Evolutionary conservation across 768 basidiomycete species (phyloP).

Genomic region (Coprinellus micaceus): DNA sequence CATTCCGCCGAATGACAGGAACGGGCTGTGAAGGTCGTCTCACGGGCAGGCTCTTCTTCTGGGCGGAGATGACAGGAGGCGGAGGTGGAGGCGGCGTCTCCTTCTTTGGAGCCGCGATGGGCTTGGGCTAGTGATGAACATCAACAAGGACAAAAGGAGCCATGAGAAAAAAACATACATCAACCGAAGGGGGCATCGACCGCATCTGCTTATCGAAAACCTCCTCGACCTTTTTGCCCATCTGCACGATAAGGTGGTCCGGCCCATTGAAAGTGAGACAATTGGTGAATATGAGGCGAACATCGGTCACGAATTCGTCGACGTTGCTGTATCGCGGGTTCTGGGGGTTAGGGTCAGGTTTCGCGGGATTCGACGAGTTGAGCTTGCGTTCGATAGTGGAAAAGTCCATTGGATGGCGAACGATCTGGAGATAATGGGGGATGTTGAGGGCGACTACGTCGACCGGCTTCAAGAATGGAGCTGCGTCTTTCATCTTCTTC

Average conservation of each 20-base stretch:
- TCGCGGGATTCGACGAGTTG: slow-evolving; percentile 68
- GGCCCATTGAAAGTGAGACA: slow-evolving; percentile 91
- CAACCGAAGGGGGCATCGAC: slow-evolving; percentile 72
- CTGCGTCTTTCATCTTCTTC: slow-evolving; percentile 83
- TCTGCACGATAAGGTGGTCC: slow-evolving; percentile 73
- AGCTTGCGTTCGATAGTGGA: slow-evolving; percentile 90
- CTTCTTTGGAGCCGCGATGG: slow-evolving; percentile 43
- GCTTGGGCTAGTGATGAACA: slow-evolving; percentile 31
- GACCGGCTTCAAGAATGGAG: slow-evolving; percentile 82
- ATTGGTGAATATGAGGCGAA: slow-evolving; percentile 86
- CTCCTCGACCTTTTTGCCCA: slow-evolving; percentile 79
- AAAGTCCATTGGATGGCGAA: slow-evolving; percentile 93
- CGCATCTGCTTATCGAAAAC: slow-evolving; percentile 87
- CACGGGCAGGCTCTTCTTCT: slow-evolving; percentile 44
- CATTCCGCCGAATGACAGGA: slow-evolving; percentile 80
- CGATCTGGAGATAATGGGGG: slow-evolving; percentile 84
- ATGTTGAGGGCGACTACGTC: slow-evolving; percentile 80
- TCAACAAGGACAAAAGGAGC: slow-evolving; percentile 3
- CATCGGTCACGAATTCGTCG: slow-evolving; percentile 81
- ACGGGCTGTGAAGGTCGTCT: slow-evolving; percentile 79
- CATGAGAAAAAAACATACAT: slow-evolving; percentile 47
- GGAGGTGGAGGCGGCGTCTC: slow-evolving; percentile 43
- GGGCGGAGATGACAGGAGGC: slow-evolving; percentile 37
- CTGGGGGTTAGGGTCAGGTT: slow-evolving; percentile 63
- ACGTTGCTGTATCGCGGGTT: slow-evolving; percentile 76